Conservation (phyloP, 306 rosid genomes). For the Lithocarpus polystachyus region DNA sequence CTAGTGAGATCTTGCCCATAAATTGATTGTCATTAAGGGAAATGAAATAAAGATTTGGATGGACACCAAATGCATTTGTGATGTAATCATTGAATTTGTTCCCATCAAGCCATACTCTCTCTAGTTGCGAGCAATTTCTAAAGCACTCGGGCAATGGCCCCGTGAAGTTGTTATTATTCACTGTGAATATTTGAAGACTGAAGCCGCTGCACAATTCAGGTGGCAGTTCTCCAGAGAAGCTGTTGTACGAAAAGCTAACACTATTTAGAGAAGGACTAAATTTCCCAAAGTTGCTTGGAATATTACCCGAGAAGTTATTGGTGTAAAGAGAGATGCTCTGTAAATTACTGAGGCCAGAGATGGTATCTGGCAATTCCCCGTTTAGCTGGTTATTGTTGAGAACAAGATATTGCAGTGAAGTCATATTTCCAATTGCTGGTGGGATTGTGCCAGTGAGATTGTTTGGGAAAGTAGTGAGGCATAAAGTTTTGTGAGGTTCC, state of each 20-base stretch:
- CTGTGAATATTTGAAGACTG: conserved; percentile 12
- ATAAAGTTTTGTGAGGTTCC: conserved; percentile 40
- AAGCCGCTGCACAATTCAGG: conserved; percentile 43
- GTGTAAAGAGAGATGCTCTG: conserved; percentile 39
- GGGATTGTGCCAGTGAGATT: conserved; percentile 50
- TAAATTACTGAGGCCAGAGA: conserved; percentile 29
- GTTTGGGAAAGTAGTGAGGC: conserved; percentile 36
- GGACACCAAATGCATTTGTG: conserved; percentile 40
- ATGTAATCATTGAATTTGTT: conserved; percentile 57
- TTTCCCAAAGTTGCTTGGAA: conserved; percentile 55
- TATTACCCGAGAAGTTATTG: conserved; percentile 45
- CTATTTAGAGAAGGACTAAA: conserved; percentile 31
- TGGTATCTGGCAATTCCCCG: conserved; percentile 50
- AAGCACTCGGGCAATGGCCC: conserved; percentile 60
- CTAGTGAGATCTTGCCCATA: conserved; percentile 46
- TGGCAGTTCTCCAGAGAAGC: conserved; percentile 68
- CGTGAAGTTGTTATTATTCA: conserved; percentile 42
- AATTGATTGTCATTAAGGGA: conserved; percentile 39
- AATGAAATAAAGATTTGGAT: conserved; percentile 28
- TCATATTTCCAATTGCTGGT: conserved; percentile 51
- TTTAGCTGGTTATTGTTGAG: conserved; percentile 33
- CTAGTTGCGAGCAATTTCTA: conserved; percentile 44
- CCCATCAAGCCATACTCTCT: conserved; percentile 44
- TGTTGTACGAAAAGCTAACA: conserved; percentile 55
- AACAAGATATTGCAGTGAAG: conserved; percentile 32